Base-by-base conservation (phyloP, 345 rosid species). In the Brassica nigra region DNA sequence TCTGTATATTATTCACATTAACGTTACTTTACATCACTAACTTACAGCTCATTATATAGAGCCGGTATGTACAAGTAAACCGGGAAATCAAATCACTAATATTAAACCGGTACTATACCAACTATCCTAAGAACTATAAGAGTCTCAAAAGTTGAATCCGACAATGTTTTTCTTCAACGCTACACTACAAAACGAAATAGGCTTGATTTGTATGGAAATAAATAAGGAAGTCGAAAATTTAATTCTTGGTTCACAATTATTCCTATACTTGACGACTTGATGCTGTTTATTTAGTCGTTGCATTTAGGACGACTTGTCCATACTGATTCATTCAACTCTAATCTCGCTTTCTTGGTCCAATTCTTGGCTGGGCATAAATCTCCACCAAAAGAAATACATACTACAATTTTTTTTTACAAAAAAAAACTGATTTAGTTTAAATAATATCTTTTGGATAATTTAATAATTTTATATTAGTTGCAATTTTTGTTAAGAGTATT, bases 311-410 rank as follows among this genome's bases (percentile, higher is more conserved):
- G 16, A 44, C 36, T 11, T 57, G 58, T 67, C 58, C 37, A 55
- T 55, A 8, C n/a, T 66, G 2, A 36, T 55, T 36, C 10, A 68
- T 67, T 67, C 79, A 67, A 68, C 68, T 58, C 7, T 6, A 69
- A 31, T 31, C 29, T 76, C 68, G 62, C 34, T 68, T 68, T 68
- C 80, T 10, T 61, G 69, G 62, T 69, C 80, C 31, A 69, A 4
- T 18, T 11, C 61, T 44, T 44, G 4, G 27, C 12, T 58, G 55
- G 31, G 8, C 4, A 33, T 47, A 6, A n/a, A 33, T 62, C 54
- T 62, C 29, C 18, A 20, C 52, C 37, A 62, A 70, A 31, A 69
- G 0, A 69, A 69, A 68, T 44, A 42, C 15, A 16, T 29, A 3
- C 3, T 18, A 68, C 31, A 29, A 15, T 58, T 75, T 23, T 23